phyloP scores from a whole-genome alignment of 108 stramenopile species.

The Skeletonema menzelii region DNA sequence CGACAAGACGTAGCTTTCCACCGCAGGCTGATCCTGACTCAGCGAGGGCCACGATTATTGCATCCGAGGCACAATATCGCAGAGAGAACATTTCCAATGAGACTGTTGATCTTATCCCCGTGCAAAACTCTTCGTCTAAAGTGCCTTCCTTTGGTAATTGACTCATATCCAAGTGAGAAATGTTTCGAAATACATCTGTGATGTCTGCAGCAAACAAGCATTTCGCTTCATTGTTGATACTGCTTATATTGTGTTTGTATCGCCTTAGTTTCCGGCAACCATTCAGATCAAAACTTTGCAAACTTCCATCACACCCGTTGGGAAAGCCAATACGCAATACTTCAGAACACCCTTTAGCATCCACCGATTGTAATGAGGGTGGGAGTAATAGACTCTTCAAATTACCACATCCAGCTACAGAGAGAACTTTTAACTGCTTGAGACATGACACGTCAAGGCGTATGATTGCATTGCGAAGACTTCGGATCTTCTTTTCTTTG shows the following conservation, averaged over 20 bases:
- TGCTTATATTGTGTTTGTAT: neutral
- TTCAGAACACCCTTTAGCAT: neutral
- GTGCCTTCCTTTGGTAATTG: neutral
- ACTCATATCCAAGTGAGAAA: conserved; percentile 2
- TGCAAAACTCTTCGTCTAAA: conserved; percentile 8
- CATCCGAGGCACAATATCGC: conserved; percentile 5
- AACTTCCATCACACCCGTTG: neutral
- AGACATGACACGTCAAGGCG: neutral
- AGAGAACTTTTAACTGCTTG: neutral
- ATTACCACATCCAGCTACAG: neutral
- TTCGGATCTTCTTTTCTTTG: neutral
- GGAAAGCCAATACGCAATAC: neutral
- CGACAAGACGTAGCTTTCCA: conserved; percentile 6
- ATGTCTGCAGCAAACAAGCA: neutral
- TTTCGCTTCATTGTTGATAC: neutral
- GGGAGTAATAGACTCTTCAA: neutral
- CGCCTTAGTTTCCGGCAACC: neutral
- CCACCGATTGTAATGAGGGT: neutral
- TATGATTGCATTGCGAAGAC: neutral
- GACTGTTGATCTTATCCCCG: neutral
- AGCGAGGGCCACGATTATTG: conserved; percentile 9
- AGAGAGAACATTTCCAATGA: conserved; percentile 1
- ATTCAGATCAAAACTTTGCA: neutral
- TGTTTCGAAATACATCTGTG: neutral
- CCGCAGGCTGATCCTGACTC: conserved; percentile 1